Base-by-base conservation (phyloP, 805 yeast genomes). In the Ogataea saltuana region DNA sequence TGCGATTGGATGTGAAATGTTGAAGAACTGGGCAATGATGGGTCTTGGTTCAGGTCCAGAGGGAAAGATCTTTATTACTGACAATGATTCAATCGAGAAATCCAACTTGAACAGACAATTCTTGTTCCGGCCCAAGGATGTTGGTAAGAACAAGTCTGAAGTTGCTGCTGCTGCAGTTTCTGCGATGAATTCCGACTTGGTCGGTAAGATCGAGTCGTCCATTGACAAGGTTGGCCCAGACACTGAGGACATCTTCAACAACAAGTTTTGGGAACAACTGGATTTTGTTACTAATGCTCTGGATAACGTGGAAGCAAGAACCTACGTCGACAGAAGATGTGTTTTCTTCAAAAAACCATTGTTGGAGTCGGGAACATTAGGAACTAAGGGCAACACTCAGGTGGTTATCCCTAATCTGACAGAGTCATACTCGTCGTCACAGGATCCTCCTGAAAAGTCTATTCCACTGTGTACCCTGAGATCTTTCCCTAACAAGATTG, bases 1-100 rank as follows among this genome's bases (percentile, higher is more conserved):
- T 63, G 99, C 99, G 15, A 93, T 93, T 71, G 99, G 99, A 29
- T 93, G 99, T 71, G 99, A 93, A 69, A 91, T 93, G 90, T 74
- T 93, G 59, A 93, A 93, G 69, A 90, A 88, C 61, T 93, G 98
- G 98, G 97, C 99, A 4, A 76, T 93, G 77, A 76, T 90, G 79
- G 99, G 99, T 33, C 70, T 93, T 41, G 98, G 96, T 26, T 76
- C 95, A 18, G 98, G 98, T 31, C 88, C 90, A 29, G 66, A 85
- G 3, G 99, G 99, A 57, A 76, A 80, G 56, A 86, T 93, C 47
- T 68, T 70, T 41, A 83, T 93, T 35, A 93, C 99, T 19, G 99
- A 91, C 67, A 93, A 83, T 62, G 99, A 93, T 62, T 79, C 93
- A 5, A 93, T 93, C 60, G 99, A 93, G 67, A 88, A 88, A 66